Conservation (phyloP, 164 flowering plant species). For the Dillenia turbinata region DNA sequence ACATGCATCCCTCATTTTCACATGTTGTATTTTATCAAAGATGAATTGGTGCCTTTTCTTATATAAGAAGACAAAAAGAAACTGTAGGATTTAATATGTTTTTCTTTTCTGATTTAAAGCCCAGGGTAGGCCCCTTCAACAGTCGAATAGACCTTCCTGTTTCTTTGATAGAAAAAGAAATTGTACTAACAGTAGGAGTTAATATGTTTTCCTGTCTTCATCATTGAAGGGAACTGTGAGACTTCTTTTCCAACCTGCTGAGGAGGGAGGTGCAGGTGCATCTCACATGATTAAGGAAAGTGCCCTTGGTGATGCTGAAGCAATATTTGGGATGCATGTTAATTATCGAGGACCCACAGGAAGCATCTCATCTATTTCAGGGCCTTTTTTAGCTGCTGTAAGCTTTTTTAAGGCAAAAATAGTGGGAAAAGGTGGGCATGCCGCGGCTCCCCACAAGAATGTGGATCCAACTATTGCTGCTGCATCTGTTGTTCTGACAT, state of each 20-base stretch:
- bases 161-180: no score
- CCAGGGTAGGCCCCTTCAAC: no score
- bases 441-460: slow-evolving; percentile 51
- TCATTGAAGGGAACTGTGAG: slow-evolving; percentile 65
- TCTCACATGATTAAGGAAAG: slow-evolving; percentile 73
- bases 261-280: slow-evolving; percentile 93
- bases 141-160: no score
- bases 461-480: slow-evolving; percentile 67
- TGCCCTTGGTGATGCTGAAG: slow-evolving; percentile 72
- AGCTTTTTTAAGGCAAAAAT: slow-evolving; percentile 57
- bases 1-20: no score
- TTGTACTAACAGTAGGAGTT: no score
- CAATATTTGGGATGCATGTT: slow-evolving; percentile 75
- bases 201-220: background rate
- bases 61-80: no score
- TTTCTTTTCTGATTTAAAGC: no score
- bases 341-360: slow-evolving; percentile 47
- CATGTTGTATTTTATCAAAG: no score
- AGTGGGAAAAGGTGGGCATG: slow-evolving; percentile 65
- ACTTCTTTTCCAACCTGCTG: slow-evolving; percentile 88
- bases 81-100: no score
- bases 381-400: slow-evolving; percentile 62
- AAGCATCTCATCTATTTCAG: slow-evolving; percentile 43
- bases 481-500: slow-evolving; percentile 58
- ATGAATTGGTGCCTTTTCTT: no score